Evolutionary conservation across 176 grass and related monocot species (phyloP).

Genomic region (Oropetium thomaeum): DNA sequence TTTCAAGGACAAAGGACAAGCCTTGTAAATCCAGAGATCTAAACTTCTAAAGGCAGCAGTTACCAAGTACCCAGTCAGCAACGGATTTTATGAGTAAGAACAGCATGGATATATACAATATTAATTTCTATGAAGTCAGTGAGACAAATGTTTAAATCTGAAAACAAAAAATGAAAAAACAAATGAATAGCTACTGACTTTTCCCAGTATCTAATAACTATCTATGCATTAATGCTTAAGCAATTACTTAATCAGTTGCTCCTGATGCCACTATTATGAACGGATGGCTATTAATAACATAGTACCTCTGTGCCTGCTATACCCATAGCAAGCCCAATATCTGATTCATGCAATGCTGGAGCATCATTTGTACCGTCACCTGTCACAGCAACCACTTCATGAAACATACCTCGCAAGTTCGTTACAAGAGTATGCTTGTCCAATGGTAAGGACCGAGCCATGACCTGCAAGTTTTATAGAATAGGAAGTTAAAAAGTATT

Average conservation of each 20-base stretch:
- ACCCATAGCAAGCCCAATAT: conserved; percentile 98
- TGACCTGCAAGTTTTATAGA: conserved; percentile 53
- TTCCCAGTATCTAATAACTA: too few relatives aligned
- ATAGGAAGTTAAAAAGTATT: conserved; percentile 15
- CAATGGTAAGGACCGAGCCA: conserved; percentile 92
- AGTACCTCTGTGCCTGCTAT: conserved; percentile 96
- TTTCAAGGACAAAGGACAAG: not conserved
- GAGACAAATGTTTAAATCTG: not conserved
- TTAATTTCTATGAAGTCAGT: not conserved
- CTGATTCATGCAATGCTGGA: conserved; percentile 90
- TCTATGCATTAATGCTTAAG: too few relatives aligned
- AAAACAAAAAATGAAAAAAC: not conserved
- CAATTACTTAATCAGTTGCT: too few relatives aligned
- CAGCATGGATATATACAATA: not conserved
- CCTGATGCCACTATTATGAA: conserved; percentile 18
- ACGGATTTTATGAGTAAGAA: conserved; percentile 3
- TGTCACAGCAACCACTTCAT: conserved; percentile 91
- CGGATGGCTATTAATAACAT: not conserved
- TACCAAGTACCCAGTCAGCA: not conserved
- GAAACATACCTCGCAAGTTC: conserved; percentile 74
- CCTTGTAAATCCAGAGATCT: not conserved
- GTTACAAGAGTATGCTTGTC: conserved; percentile 93
- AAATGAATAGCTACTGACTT: too few relatives aligned
- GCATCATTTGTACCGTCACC: conserved; percentile 98
- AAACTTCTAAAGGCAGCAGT: conserved; percentile 2